These are phyloP conservation scores for Starmera caribaea DNA, from an alignment of 805 yeast genomes.

Conservation along the genomic window DNA sequence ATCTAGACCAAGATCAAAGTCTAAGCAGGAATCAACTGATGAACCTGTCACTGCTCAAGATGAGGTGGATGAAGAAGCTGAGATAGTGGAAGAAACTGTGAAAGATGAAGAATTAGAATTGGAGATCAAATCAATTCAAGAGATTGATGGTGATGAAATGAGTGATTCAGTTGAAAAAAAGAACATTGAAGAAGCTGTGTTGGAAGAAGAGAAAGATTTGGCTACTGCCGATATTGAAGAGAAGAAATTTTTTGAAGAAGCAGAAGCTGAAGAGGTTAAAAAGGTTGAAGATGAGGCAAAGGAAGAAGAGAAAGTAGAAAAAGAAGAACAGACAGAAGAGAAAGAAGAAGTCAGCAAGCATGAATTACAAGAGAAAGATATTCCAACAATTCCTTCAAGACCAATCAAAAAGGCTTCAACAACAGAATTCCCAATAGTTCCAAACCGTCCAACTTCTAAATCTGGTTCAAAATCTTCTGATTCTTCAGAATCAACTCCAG, in stretches of 20 bases:
- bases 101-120: neutral
- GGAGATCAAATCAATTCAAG: slow-evolving; percentile 1
- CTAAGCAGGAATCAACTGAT: neutral
- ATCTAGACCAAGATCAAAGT: neutral
- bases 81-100: neutral
- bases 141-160: neutral
- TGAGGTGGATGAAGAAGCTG: too few species aligned
- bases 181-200: neutral
- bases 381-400: slow-evolving; percentile 2
- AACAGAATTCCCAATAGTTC: neutral
- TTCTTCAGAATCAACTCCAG: slow-evolving; percentile 5
- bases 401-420: slow-evolving; percentile 1
- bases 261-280: slow-evolving; percentile 1
- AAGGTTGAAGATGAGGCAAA: neutral
- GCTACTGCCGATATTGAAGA: neutral
- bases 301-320: neutral
- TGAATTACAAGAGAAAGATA: neutral
- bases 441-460: neutral
- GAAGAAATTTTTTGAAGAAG: too few species aligned
- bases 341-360: neutral
- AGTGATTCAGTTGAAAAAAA: neutral
- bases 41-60: too few species aligned
- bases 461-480: too few species aligned
- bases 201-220: neutral
- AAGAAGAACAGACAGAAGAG: neutral